A percentile compares a stretch with the other conserved stretches of the same genome.
Evolutionary conservation across 305 asterid species (phyloP).

Genomic region (Plantago coronopus): DNA sequence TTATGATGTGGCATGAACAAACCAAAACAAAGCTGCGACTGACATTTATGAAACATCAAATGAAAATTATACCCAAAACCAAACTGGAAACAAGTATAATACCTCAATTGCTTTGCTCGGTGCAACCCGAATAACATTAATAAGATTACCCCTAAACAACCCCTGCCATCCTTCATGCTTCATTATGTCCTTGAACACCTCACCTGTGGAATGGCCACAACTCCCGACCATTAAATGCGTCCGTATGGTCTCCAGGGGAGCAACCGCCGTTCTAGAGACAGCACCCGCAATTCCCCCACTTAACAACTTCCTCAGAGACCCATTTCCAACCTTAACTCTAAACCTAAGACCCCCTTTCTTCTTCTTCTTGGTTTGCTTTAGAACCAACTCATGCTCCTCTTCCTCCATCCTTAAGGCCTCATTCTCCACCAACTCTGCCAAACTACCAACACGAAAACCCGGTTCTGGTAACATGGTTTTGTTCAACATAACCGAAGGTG

Average conservation of each 20-base stretch:
- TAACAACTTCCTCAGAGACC: slow-evolving; percentile 77
- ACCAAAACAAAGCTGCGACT: too few relatives aligned
- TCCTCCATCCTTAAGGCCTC: slow-evolving; percentile 26
- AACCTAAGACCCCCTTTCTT: slow-evolving; percentile 46
- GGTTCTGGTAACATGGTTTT: slow-evolving; percentile 29
- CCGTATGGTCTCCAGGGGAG: slow-evolving; percentile 93
- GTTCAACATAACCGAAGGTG: slow-evolving; percentile 22
- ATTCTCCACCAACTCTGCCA: slow-evolving; percentile 24
- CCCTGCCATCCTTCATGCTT: slow-evolving; percentile 88
- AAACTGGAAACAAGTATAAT: slow-evolving; percentile 6
- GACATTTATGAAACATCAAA: slow-evolving; percentile 5
- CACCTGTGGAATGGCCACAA: slow-evolving; percentile 66
- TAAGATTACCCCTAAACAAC: slow-evolving; percentile 87
- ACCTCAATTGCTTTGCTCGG: slow-evolving; percentile 99
- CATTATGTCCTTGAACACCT: slow-evolving; percentile 76
- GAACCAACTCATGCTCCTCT: slow-evolving; percentile 38
- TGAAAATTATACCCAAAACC: slow-evolving; percentile 14
- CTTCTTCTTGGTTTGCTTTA: slow-evolving; percentile 44
- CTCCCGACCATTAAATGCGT: slow-evolving; percentile 97
- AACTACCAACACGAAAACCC: slow-evolving; percentile 23
- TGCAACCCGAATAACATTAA: slow-evolving; percentile 91
- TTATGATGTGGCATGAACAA: too few relatives aligned
- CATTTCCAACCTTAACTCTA: slow-evolving; percentile 69
- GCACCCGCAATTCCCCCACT: slow-evolving; percentile 98
- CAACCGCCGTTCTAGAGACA: slow-evolving; percentile 88